Evolutionary conservation across 441 rosid genomes (phyloP).

Genomic region (Biscutella auriculata): DNA sequence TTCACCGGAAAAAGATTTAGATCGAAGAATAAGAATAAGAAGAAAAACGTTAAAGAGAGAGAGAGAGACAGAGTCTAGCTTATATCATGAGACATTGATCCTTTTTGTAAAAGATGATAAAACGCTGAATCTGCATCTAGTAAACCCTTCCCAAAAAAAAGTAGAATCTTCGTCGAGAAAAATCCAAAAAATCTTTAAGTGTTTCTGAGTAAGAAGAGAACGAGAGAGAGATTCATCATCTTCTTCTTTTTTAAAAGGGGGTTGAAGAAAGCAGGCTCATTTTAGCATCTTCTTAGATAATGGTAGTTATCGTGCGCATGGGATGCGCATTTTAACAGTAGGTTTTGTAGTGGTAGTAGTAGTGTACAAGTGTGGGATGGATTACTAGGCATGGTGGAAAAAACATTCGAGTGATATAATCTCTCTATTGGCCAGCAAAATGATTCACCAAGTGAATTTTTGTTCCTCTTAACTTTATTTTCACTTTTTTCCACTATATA

Average conservation of each 20-base stretch:
- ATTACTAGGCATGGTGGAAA: background rate
- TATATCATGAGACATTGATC: slow-evolving; percentile 4
- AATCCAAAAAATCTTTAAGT: no score
- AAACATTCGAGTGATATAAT: background rate
- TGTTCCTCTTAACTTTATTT: background rate
- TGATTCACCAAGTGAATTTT: background rate
- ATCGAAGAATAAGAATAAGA: background rate
- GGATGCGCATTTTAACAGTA: background rate
- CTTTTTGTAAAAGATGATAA: background rate
- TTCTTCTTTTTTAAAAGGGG: background rate
- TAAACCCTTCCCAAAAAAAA: background rate
- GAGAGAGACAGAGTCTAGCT: slow-evolving; percentile 2
- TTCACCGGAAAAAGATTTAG: background rate
- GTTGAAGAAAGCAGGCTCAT: background rate
- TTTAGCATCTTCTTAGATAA: background rate
- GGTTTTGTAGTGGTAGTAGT: no score
- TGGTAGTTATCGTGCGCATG: background rate
- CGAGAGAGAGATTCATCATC: no score
- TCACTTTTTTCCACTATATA: background rate
- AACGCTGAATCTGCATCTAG: slow-evolving; percentile 1
- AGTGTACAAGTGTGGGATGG: background rate
- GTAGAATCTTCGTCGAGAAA: background rate
- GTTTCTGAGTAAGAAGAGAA: background rate
- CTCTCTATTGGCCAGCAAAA: background rate
- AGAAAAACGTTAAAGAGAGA: no score